Base-by-base conservation (phyloP, 441 rosid species). In the Corymbia citriodora region DNA sequence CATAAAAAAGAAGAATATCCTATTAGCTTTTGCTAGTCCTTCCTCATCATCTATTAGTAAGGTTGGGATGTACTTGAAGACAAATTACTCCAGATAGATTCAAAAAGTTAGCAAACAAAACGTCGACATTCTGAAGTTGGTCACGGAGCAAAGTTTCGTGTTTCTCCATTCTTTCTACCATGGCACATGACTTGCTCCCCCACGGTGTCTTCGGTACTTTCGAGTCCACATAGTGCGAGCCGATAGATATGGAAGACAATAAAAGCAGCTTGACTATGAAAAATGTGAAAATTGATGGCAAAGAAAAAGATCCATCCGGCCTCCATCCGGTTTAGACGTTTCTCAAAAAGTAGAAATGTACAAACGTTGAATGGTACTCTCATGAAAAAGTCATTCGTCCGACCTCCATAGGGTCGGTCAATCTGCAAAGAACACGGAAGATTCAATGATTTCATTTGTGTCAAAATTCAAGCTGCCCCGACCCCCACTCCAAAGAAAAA, bases 11-110 rank as follows among this genome's bases (percentile, higher is more conserved):
- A 21, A 55, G 61, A 1, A 55, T 55, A 55, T 27, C 61, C 61
- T 27, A 55, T 27, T 55, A 55, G 61, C 61, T 57, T 57, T 57
- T 21, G 61, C 61, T 57, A 55, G 61, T 55, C 61, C 61, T 55
- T 21, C 27, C 61, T 0, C 12, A 5, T 55, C 61, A 55, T 55
- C 61, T 21, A 9, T 25, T 0, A 55, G 27, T 3, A 21, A 21
- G 61, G 61, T 55, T 55, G 9, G 21, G 61, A 21, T 55, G 61
- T 55, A 55, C 61, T 63, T 63, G 19, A 63, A 7, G 36, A 31
- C 36, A 7, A n/a, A 4, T 33, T 14, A 63, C 16, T 3, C 36
- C 9, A 14, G 13, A 14, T 63, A 29, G 10, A 29, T 14, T 63
- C 4, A 14, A 29, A 63, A n/a, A 63, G 36, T 63, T 63, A 14